Evolutionary conservation across 768 basidiomycete genomes (phyloP).

Genomic region (Pleurotus platypus): DNA sequence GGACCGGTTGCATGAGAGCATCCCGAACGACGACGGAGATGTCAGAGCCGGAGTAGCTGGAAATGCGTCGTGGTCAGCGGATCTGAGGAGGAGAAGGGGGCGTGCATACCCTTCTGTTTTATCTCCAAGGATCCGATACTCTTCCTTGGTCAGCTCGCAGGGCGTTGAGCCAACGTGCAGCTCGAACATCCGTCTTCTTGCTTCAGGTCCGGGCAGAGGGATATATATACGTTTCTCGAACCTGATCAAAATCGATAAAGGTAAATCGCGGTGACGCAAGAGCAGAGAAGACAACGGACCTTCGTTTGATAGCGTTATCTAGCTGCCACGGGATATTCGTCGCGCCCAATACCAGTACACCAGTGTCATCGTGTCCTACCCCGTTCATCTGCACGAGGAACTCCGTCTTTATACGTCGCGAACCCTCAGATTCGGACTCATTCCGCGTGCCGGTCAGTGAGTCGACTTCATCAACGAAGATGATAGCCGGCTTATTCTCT

Average conservation of each 20-base stretch:
- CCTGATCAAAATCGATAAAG: slow-evolving; percentile 29
- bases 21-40: slow-evolving; percentile 93
- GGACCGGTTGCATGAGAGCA: slow-evolving; percentile 97
- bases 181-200: slow-evolving; percentile 93
- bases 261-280: neutral
- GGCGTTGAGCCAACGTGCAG: slow-evolving; percentile 94
- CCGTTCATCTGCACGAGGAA: slow-evolving; percentile 99
- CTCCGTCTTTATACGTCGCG: slow-evolving; percentile 96
- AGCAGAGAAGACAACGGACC: slow-evolving; percentile 34
- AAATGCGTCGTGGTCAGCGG: too few species aligned
- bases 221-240: slow-evolving; percentile 99
- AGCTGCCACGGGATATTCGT: slow-evolving; percentile 99
- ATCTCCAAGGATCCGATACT: slow-evolving; percentile 79
- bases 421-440: slow-evolving; percentile 96
- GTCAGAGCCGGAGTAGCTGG: slow-evolving; percentile 83
- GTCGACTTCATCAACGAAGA: slow-evolving; percentile 99
- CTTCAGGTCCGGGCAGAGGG: slow-evolving; percentile 91
- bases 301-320: slow-evolving; percentile 95
- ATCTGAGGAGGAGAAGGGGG: too few species aligned
- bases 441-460: slow-evolving; percentile 92
- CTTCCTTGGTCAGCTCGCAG: slow-evolving; percentile 72
- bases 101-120: slow-evolving; percentile 66
- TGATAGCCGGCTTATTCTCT: slow-evolving; percentile 95
- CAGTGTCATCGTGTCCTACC: slow-evolving; percentile 95
- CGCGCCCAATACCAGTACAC: slow-evolving; percentile 93